phyloP scores from a whole-genome alignment of 306 rosid genomes.

The Cicer judaicum region DNA sequence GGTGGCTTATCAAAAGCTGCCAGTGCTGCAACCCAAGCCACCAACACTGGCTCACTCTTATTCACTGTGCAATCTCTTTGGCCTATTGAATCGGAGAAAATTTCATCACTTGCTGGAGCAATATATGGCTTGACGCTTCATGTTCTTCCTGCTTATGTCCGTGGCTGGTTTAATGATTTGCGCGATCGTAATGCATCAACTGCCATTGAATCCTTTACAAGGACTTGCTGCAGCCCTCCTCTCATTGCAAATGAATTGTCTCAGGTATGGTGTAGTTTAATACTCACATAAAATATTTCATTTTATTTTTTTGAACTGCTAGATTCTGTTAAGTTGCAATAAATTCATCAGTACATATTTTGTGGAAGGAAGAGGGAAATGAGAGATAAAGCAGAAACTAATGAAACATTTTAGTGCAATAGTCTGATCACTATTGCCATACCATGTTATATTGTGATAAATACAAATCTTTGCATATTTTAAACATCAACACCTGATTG shows the following conservation, averaged over 20 bases:
- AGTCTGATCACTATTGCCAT: constrained; percentile 10
- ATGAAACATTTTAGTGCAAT: constrained; percentile 4
- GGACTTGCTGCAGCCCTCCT: constrained; percentile 87
- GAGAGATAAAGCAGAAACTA: constrained; percentile 23
- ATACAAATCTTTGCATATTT: constrained; percentile 2
- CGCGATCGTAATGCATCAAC: constrained; percentile 78
- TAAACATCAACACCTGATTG: constrained; percentile 3
- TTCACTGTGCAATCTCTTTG: constrained; percentile 75
- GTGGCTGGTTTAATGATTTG: constrained; percentile 82
- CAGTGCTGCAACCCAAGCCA: constrained; percentile 72
- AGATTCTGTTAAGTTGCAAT: constrained; percentile 28
- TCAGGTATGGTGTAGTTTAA: constrained; percentile 64
- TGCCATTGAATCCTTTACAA: constrained; percentile 85
- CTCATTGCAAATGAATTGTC: constrained; percentile 83
- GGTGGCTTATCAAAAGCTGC: constrained; percentile 68
- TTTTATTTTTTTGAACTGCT: not conserved
- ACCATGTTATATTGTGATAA: constrained; percentile 8
- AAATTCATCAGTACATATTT: constrained; percentile 3
- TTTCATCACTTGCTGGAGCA: constrained; percentile 82
- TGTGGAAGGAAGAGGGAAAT: constrained; percentile 26
- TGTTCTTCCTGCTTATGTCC: constrained; percentile 95
- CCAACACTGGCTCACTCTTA: constrained; percentile 69
- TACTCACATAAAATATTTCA: constrained; percentile 1
- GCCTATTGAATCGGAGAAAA: constrained; percentile 73
- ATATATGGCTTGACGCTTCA: constrained; percentile 84